phyloP scores from a whole-genome alignment of 2,329 filamentous ascomycete genomes.

The Beauveria australis region DNA sequence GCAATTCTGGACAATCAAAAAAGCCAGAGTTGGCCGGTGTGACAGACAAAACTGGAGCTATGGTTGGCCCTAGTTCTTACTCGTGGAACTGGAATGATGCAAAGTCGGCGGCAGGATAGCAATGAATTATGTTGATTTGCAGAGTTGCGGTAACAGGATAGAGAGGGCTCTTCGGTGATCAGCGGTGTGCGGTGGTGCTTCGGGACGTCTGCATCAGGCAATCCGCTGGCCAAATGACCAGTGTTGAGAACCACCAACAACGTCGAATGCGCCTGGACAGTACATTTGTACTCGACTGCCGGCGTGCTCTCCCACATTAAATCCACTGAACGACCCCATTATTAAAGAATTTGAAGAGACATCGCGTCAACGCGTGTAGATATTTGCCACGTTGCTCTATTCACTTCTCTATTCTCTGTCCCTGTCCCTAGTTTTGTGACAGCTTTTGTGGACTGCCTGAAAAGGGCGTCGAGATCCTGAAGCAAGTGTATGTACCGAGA shows the following conservation, averaged over 20 bases:
- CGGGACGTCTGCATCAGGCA: constrained; percentile 2
- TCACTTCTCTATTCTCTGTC: not conserved
- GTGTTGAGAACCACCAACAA: not conserved
- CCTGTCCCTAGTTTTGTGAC: not conserved
- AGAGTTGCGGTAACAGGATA: not conserved
- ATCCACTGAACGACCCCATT: not conserved
- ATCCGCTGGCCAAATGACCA: not conserved
- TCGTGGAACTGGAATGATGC: not conserved
- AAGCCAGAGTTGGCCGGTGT: not conserved
- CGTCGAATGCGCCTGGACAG: not conserved
- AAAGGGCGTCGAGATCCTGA: not conserved
- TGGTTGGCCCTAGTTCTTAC: not conserved
- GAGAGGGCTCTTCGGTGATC: not conserved
- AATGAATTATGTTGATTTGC: not conserved
- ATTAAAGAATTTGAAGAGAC: not conserved
- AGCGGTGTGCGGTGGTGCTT: not conserved
- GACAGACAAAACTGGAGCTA: not conserved
- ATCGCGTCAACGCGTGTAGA: not conserved
- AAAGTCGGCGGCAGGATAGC: not conserved
- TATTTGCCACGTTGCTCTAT: not conserved
- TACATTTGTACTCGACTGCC: no score
- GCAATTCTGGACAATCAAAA: not conserved
- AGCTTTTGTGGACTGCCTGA: not conserved
- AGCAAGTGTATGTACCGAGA: not conserved
- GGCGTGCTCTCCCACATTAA: no score